Evolutionary conservation across 106 monocot genomes (phyloP).

Genomic region (Acorus gramineus): DNA sequence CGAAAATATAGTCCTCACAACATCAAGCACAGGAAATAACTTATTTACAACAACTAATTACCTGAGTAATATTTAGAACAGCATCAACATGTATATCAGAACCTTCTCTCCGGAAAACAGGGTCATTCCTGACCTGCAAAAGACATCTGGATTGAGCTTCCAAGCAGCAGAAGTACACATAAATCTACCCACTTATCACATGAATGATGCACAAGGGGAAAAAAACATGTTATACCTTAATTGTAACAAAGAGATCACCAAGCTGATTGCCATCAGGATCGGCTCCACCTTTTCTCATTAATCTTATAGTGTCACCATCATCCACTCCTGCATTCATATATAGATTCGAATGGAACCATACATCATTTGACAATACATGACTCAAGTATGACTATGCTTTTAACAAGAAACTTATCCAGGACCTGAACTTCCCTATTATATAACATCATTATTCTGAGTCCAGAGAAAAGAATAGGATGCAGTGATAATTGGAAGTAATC

Average conservation of each 20-base stretch:
- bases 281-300: conserved; percentile 73
- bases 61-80: conserved; percentile 80
- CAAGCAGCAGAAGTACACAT: not conserved
- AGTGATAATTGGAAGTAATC: too few species aligned
- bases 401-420: too few species aligned
- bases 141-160: not conserved
- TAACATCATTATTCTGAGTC: too few species aligned
- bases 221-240: conserved; percentile 36
- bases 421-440: too few species aligned
- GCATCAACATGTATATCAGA: conserved; percentile 87
- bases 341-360: too few species aligned
- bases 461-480: too few species aligned
- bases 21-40: not conserved
- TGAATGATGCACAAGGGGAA: not conserved
- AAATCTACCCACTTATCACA: not conserved
- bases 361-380: too few species aligned
- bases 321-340: conserved; percentile 50
- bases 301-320: conserved; percentile 60
- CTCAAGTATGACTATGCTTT: too few species aligned
- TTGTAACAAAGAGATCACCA: conserved; percentile 87
- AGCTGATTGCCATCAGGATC: conserved; percentile 77
- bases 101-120: conserved; percentile 86
- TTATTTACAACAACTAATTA: conserved; percentile 14
- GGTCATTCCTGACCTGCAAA: conserved; percentile 77
- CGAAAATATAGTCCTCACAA: not conserved